These are phyloP conservation scores for Lachancea cidri DNA, from an alignment of 805 yeast genomes.

Conservation along the genomic window DNA sequence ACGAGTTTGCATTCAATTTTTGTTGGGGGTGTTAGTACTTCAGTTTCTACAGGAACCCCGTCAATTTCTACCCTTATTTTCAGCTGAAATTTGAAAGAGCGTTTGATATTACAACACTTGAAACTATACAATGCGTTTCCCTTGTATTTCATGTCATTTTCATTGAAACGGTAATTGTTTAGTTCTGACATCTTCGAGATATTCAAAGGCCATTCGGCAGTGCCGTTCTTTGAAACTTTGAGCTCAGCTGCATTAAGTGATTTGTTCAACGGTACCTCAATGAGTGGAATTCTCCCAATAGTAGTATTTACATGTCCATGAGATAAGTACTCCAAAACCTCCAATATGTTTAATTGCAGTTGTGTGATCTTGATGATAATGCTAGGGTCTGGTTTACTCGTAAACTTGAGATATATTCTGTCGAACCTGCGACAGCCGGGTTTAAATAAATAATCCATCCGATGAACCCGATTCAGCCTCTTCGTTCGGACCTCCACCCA, in stretches of 20 bases:
- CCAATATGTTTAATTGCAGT: conserved; percentile 21
- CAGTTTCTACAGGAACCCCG: conserved; percentile 19
- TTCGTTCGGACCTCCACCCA: conserved; percentile 25
- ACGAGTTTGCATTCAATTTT: conserved; percentile 13
- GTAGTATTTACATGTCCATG: conserved; percentile 27
- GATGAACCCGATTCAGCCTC: conserved; percentile 16
- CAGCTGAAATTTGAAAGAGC: conserved; percentile 26
- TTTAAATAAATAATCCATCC: conserved; percentile 24
- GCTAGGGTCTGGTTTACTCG: neutral
- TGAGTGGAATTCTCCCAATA: conserved; percentile 16
- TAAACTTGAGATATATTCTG: conserved; percentile 15
- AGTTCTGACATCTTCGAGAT: neutral
- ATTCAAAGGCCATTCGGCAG: conserved; percentile 3
- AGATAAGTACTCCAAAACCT: conserved; percentile 23
- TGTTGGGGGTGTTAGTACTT: conserved; percentile 20
- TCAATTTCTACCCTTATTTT: conserved; percentile 23
- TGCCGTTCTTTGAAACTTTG: neutral
- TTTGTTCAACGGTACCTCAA: conserved; percentile 12
- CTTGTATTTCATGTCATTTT: conserved; percentile 28
- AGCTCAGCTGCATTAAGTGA: neutral
- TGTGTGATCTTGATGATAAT: neutral
- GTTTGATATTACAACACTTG: conserved; percentile 25
- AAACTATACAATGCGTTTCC: conserved; percentile 31
- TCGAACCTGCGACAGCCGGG: conserved; percentile 24
- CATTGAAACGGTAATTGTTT: conserved; percentile 21